Conservation (phyloP, 2,329 filamentous ascomycete genomes). For the Neofusicoccum kwambonambiense region DNA sequence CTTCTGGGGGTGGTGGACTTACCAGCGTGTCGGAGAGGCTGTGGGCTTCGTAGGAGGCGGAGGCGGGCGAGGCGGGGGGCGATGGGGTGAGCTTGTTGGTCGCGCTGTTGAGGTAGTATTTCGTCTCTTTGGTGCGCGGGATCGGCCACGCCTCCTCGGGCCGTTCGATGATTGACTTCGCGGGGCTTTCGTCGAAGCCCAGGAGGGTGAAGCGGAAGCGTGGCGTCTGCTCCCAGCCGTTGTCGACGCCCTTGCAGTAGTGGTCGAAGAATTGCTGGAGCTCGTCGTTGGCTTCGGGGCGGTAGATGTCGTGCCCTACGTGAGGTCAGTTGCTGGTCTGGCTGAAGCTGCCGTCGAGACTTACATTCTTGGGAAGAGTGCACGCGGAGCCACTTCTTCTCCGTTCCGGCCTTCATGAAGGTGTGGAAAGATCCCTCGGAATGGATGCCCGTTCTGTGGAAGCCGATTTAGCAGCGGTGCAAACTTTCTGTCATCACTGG, state of each 20-base stretch:
- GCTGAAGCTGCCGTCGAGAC: too few relatives aligned
- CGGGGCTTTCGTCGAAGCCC: slow-evolving; percentile 20
- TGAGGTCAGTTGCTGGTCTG: neutral
- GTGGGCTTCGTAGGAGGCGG: slow-evolving; percentile 5
- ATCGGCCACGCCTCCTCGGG: slow-evolving; percentile 18
- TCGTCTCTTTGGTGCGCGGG: slow-evolving; percentile 22
- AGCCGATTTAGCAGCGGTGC: neutral
- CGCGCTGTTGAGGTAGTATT: slow-evolving; percentile 19
- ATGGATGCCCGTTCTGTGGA: slow-evolving; percentile 17
- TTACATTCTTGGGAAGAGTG: slow-evolving; percentile 9
- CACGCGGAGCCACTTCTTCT: slow-evolving; percentile 24
- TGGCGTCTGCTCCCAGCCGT: slow-evolving; percentile 51
- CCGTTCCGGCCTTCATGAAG: slow-evolving; percentile 17
- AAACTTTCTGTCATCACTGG: too few relatives aligned
- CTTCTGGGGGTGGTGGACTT: neutral
- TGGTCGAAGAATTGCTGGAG: slow-evolving; percentile 44
- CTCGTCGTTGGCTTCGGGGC: slow-evolving; percentile 21
- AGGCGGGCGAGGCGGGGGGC: neutral
- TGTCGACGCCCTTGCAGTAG: slow-evolving; percentile 45
- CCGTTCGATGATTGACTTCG: slow-evolving; percentile 5
- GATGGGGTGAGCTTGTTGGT: neutral
- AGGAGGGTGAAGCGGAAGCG: slow-evolving; percentile 45
- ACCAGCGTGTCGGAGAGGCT: neutral
- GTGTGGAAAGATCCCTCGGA: slow-evolving; percentile 23
- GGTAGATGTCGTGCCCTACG: slow-evolving; percentile 12